Evolutionary conservation across 73 alveolate species (phyloP).

Genomic region (Uronychia binucleata): DNA sequence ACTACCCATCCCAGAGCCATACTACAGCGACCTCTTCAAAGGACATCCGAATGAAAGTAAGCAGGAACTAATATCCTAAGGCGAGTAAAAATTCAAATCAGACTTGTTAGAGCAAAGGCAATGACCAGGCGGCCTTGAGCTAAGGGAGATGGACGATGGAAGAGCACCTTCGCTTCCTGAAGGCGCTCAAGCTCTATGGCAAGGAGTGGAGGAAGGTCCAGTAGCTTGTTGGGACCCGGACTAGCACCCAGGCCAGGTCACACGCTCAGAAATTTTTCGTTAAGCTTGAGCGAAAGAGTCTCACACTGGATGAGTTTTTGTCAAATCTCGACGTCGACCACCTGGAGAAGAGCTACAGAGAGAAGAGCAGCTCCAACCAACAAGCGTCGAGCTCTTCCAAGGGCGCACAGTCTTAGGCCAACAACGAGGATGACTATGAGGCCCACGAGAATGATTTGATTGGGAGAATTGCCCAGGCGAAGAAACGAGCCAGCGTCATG

Average conservation of each 20-base stretch:
- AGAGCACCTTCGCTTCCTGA: slow-evolving; percentile 65
- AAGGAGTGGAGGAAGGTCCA: slow-evolving; percentile 78
- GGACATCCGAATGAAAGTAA: background rate
- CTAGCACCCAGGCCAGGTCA: slow-evolving; percentile 77
- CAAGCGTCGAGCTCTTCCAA: background rate
- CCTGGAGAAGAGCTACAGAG: background rate
- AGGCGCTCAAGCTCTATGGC: slow-evolving; percentile 70
- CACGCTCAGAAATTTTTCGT: slow-evolving; percentile 82
- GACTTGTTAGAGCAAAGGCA: background rate
- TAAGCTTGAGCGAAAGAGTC: slow-evolving; percentile 27
- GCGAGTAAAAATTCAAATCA: background rate
- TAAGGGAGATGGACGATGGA: slow-evolving; percentile 78
- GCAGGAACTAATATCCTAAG: background rate
- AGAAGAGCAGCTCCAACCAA: background rate
- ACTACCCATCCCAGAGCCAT: too few species aligned
- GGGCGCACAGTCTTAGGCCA: background rate
- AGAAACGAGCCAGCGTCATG: slow-evolving; percentile 21
- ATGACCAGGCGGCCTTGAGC: slow-evolving; percentile 3
- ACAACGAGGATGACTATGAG: background rate
- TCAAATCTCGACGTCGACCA: slow-evolving; percentile 10
- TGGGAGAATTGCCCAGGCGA: slow-evolving; percentile 9
- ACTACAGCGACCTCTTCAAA: too few species aligned
- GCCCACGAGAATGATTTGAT: background rate
- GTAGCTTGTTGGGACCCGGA: slow-evolving; percentile 61
- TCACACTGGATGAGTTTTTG: slow-evolving; percentile 54